Evolutionary conservation across 176 grass and related monocot genomes (phyloP), one percentile per base, ranked within the genome.

Genomic region (Metroxylon sagu): DNA sequence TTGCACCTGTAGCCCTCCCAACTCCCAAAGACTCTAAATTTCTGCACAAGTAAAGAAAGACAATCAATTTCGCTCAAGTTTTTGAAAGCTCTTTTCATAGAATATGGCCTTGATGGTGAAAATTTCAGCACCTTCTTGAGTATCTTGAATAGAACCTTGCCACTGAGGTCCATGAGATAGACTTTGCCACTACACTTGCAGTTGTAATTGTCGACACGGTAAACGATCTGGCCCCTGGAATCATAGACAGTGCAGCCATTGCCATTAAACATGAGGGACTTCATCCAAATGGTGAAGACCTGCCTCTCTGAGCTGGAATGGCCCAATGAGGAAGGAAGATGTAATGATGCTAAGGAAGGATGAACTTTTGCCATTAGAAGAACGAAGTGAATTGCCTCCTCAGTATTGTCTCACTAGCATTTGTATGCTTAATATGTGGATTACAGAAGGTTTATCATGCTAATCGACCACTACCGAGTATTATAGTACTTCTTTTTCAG

Each of bases 201-300:
- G 5, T 56, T 27, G 12, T 68, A 68, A 29, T 68, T 68, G 15
- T 68, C 65, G 27, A 68, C 50, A 6, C 65, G 65, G 28, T 54
- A 68, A 3, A 52, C 30, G 25, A 68, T 56, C 1, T 54, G 16
- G 14, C 65, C 65, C 8, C 21, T 55, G 18, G 65, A 68, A 18
- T 68, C 52, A 31, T 55, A 68, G 7, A 68, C 65, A 21, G 65
- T 68, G 65, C 65, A 68, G 30, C 65, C 65, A 54, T 56, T 68
- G 25, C 65, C 51, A 39, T 55, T 21, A 10, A 68, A 68, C 25
- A 68, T 10, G 6, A 68, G 65, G 6, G 65, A 68, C 65, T 68
- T 68, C 65, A 68, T 68, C 65, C 65, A 68, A 56, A 68, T 54
- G 51, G 65, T 68, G 27, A 55, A 68, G 29, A 35, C 18, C 19